Conservation (phyloP, 2,329 filamentous ascomycete genomes). For the Apiospora pterosperma region DNA sequence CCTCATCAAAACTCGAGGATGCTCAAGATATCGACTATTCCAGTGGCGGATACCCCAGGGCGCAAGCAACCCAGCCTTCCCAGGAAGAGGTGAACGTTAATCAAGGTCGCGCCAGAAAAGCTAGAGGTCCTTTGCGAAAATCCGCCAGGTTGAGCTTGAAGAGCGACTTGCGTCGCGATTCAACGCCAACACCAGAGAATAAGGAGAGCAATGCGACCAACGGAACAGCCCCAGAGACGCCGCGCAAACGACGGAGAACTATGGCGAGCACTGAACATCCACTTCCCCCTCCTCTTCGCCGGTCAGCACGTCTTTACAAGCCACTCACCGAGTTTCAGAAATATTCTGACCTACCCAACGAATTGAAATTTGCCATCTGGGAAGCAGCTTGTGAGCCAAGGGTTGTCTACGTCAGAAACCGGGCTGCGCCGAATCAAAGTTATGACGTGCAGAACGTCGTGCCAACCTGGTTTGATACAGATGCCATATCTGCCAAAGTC, state of each 20-base stretch:
- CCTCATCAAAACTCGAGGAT: not conserved
- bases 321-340: conserved; percentile 24
- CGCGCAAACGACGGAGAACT: not conserved
- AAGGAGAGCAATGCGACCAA: not conserved
- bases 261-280: not conserved
- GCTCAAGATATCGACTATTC: not conserved
- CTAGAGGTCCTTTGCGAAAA: not conserved
- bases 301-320: conserved; percentile 24
- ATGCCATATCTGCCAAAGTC: conserved; percentile 15
- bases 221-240: not conserved
- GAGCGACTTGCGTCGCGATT: not conserved
- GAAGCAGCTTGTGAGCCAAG: conserved; percentile 24
- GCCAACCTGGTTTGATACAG: conserved; percentile 24
- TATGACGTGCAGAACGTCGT: conserved; percentile 18
- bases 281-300: conserved; percentile 13
- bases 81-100: not conserved
- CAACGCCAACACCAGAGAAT: not conserved
- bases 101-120: not conserved
- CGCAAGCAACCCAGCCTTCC: not conserved
- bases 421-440: conserved; percentile 10
- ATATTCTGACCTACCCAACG: conserved; percentile 20
- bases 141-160: not conserved
- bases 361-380: conserved; percentile 28
- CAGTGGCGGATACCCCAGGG: not conserved
- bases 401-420: conserved; percentile 26